phyloP scores from a whole-genome alignment of 169 alveolate genomes.

The Eimeria maxima region DNA sequence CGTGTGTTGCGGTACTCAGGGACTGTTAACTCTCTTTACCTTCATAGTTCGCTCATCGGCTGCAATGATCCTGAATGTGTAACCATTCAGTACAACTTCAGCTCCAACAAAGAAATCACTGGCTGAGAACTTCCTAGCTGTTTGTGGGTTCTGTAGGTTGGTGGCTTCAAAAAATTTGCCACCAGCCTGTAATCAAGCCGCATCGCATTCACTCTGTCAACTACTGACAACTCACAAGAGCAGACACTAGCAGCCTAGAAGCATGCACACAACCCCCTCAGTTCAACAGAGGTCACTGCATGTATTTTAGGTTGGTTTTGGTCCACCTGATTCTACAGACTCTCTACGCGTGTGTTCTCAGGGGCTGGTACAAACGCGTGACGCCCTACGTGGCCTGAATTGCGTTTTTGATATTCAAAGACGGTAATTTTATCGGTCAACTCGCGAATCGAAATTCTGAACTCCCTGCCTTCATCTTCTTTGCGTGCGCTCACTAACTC shows the following conservation, averaged over 20 bases:
- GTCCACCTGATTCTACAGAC: neutral
- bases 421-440: constrained; percentile 90
- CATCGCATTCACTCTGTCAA: neutral
- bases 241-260: neutral
- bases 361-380: neutral
- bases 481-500: constrained; percentile 77
- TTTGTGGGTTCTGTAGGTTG: constrained; percentile 1
- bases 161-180: constrained; percentile 77
- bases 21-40: neutral
- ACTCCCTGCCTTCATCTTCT: constrained; percentile 92
- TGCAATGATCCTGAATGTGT: constrained; percentile 43
- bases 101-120: constrained; percentile 83
- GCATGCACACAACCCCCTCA: neutral
- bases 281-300: neutral
- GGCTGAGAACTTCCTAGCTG: constrained; percentile 44
- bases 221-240: neutral
- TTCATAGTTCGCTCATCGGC: constrained; percentile 81
- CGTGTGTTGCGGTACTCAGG: neutral
- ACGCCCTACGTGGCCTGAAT: constrained; percentile 88
- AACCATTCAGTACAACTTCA: constrained; percentile 34
- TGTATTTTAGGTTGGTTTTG: neutral
- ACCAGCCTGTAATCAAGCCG: constrained; percentile 38
- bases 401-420: constrained; percentile 90
- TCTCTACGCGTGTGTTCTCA: neutral
- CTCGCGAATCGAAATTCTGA: constrained; percentile 89